Evolutionary conservation across 1,284 basidiomycete genomes (phyloP).

Genomic region (Ganoderma boninense): DNA sequence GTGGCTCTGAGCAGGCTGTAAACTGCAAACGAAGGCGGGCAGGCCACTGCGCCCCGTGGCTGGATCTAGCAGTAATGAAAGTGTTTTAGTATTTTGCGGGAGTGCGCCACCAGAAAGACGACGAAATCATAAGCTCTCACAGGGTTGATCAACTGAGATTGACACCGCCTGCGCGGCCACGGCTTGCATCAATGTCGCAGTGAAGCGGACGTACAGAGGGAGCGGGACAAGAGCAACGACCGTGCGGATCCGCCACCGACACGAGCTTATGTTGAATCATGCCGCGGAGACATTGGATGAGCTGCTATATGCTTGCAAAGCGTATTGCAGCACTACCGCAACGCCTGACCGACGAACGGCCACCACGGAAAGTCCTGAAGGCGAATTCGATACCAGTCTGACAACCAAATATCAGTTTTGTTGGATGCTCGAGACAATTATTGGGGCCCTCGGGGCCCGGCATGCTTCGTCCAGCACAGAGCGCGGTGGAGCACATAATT

Average conservation of each 20-base stretch:
- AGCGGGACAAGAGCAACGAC: conserved; percentile 9
- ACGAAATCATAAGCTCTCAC: conserved; percentile 24
- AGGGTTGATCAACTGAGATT: conserved; percentile 28
- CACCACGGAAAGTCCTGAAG: neutral
- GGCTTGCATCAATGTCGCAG: conserved; percentile 14
- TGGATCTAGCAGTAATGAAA: neutral
- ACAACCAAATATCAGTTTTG: neutral
- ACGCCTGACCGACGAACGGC: neutral
- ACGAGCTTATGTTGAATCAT: neutral
- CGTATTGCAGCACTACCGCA: neutral
- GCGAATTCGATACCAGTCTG: neutral
- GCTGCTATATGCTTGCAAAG: neutral
- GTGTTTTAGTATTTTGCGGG: conserved; percentile 10
- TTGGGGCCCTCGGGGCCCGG: neutral
- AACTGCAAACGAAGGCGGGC: neutral
- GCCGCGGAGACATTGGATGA: neutral
- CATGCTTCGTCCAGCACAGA: neutral
- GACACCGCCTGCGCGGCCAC: conserved; percentile 21
- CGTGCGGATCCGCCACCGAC: conserved; percentile 9
- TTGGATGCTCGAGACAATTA: neutral
- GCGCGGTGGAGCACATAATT: neutral
- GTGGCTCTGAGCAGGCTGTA: neutral
- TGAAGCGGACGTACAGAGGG: neutral
- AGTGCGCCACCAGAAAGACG: neutral
- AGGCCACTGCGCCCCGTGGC: neutral